Conservation (phyloP, 352 stramenopile genomes). For the Pythium coloratum region DNA sequence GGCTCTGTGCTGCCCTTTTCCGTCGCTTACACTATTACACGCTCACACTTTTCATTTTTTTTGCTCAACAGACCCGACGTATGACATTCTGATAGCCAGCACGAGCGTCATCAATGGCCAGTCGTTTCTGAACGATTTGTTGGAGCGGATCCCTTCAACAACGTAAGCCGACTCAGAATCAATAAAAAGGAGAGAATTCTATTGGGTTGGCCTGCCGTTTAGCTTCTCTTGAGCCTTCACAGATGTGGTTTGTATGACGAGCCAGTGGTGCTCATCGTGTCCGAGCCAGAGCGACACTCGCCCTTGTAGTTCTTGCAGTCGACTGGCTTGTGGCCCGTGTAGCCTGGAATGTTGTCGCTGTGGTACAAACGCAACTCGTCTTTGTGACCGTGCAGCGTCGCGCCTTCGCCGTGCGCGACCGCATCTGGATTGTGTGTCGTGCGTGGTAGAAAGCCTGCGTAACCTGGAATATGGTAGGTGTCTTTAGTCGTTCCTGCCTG, state of each 20-base stretch:
- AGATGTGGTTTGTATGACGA: slow-evolving; percentile 56
- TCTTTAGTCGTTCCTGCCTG: slow-evolving; percentile 64
- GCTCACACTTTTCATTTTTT: background rate
- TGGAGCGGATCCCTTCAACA: slow-evolving; percentile 48
- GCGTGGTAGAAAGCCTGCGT: slow-evolving; percentile 66
- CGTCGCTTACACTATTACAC: background rate
- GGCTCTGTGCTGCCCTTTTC: background rate
- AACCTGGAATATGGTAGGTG: slow-evolving; percentile 83
- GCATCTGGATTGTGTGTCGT: slow-evolving; percentile 62
- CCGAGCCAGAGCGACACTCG: slow-evolving; percentile 61
- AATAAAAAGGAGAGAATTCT: background rate
- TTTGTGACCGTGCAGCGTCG: slow-evolving; percentile 33
- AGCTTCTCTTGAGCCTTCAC: slow-evolving; percentile 17
- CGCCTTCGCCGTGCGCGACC: slow-evolving; percentile 53
- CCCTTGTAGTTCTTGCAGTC: slow-evolving; percentile 81
- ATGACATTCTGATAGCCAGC: slow-evolving; percentile 59
- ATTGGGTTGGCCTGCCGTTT: background rate
- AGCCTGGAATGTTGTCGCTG: slow-evolving; percentile 80
- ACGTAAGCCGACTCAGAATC: slow-evolving; percentile 13
- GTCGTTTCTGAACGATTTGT: slow-evolving; percentile 45
- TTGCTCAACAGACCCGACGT: slow-evolving; percentile 37
- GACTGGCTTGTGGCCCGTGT: slow-evolving; percentile 77
- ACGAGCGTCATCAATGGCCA: slow-evolving; percentile 64
- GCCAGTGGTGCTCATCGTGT: slow-evolving; percentile 61
- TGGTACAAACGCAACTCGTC: slow-evolving; percentile 72